Evolutionary conservation across 208 protist species (phyloP), one percentile per base, ranked within the genome.

Genomic region (Phytomonas sp.): DNA sequence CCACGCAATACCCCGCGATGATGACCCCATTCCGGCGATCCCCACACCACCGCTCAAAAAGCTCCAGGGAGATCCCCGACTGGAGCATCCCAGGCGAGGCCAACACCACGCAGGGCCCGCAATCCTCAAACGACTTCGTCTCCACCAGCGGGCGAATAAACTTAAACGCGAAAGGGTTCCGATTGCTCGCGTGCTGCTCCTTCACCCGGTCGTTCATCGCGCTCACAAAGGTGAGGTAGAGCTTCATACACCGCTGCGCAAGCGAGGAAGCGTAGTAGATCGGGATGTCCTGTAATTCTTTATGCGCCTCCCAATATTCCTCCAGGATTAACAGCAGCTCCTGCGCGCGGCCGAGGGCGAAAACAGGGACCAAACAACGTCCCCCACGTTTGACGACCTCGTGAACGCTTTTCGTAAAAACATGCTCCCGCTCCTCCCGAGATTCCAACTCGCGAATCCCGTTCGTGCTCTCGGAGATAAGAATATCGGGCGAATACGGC

Each of bases 191-290:
- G 75, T 95, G 95, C 73, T 98, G 87, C 66, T 93, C 76, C 75
- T 94, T 92, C 65, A 99, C 94, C 64, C 86, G 82, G 49, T 98
- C 90, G 76, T 99, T 99, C 98, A 99, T 99, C 74, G 98, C 97
- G 70, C 96, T 98, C 63, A 98, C 97, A 70, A 98, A 99, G 12
- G 91, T 98, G 74, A 98, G 90, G 85, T 99, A 99, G 16, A 99
- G 83, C 40, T 87, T 88, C 95, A 99, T 99, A 84, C 97, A 99
- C 65, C 97, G 93, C 80, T 97, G 98, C 7, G 98, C 98, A 29
- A 99, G 80, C 5, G 94, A 97, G 52, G 96, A 99, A 56, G 98
- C 98, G 82, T 99, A 99, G 80, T 99, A 99, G 66, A 99, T 98
- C 4, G 98, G 98, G 33, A 99, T 91, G 63, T 94, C 75, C 71